phyloP scores from a whole-genome alignment of 2,329 filamentous ascomycete species.

The Aureobasidium sp. region DNA sequence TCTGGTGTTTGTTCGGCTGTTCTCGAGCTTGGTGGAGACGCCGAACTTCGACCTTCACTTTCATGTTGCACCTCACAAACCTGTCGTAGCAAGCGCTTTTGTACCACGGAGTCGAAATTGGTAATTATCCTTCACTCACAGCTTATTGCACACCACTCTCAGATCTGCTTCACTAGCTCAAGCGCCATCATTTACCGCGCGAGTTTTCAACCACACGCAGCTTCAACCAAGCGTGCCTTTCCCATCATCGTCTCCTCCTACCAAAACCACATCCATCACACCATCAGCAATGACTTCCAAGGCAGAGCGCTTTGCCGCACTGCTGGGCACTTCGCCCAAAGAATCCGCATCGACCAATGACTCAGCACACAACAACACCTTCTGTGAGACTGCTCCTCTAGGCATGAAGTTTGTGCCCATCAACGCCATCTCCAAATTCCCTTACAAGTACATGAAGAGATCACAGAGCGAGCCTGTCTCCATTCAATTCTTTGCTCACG shows the following conservation, averaged over 20 bases:
- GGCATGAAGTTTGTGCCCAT: slow-evolving; percentile 35
- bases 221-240: slow-evolving; percentile 4
- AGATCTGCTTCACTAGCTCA: neutral
- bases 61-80: neutral
- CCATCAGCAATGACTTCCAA: neutral
- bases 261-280: neutral
- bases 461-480: slow-evolving; percentile 38
- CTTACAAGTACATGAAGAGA: slow-evolving; percentile 50
- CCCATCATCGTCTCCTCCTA: neutral
- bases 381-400: slow-evolving; percentile 29
- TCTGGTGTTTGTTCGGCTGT: neutral
- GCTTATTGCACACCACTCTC: neutral
- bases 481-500: slow-evolving; percentile 48
- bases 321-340: neutral
- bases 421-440: slow-evolving; percentile 49
- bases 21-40: neutral
- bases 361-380: slow-evolving; percentile 14
- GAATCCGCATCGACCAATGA: neutral
- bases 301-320: slow-evolving; percentile 7
- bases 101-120: neutral
- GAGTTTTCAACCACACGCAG: neutral
- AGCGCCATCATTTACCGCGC: neutral
- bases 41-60: neutral
- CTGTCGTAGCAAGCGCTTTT: neutral
- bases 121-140: neutral